phyloP scores from a whole-genome alignment of 1,284 basidiomycete genomes.

The Ganoderma sinense region DNA sequence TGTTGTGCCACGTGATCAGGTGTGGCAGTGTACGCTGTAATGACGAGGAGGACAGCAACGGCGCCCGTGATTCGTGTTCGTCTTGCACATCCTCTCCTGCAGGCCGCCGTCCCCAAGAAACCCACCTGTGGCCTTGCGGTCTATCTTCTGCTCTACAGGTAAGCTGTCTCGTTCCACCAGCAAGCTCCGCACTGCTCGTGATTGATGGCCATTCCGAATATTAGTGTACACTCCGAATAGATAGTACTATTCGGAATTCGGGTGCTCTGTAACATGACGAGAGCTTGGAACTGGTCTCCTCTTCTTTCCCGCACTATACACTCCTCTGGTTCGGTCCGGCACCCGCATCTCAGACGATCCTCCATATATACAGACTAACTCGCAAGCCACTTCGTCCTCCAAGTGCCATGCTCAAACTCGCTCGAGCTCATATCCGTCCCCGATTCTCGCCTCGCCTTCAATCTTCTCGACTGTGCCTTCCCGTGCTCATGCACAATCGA shows the following conservation, averaged over 20 bases:
- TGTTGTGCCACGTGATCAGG: not conserved
- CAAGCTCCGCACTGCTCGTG: not conserved
- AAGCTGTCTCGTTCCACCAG: not conserved
- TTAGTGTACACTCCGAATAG: not conserved
- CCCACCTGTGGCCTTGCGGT: not conserved
- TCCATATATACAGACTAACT: not conserved
- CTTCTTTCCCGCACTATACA: not conserved
- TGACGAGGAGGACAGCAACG: not conserved
- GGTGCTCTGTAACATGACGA: conserved; percentile 1
- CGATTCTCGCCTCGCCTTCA: not conserved
- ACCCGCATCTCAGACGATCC: not conserved
- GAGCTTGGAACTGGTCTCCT: not conserved
- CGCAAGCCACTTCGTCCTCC: not conserved
- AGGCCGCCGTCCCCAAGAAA: not conserved
- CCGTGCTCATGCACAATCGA: not conserved
- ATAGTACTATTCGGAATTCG: conserved; percentile 29
- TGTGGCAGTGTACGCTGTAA: not conserved
- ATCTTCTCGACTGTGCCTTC: not conserved
- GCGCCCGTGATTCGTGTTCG: not conserved
- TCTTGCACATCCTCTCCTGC: not conserved
- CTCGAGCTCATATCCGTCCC: not conserved
- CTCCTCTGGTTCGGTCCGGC: not conserved
- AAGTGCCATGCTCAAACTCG: not conserved
- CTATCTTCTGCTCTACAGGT: not conserved
- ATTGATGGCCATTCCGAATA: conserved; percentile 11